phyloP scores from a whole-genome alignment of 1,139 yeast genomes.

The Pichia sp. region DNA sequence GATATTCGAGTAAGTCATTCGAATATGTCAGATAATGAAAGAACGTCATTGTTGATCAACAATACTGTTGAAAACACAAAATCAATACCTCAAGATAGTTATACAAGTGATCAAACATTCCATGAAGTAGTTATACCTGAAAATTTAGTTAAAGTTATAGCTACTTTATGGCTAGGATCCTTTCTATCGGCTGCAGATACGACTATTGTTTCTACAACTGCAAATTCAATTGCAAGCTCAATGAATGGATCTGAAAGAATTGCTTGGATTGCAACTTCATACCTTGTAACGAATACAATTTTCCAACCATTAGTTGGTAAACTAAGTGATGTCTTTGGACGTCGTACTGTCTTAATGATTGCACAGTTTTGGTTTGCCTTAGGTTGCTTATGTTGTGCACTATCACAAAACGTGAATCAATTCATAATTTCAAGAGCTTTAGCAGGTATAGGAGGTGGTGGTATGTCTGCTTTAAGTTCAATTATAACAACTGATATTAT shows the following conservation, averaged over 20 bases:
- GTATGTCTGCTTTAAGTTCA: conserved; percentile 29
- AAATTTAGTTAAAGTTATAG: conserved; percentile 21
- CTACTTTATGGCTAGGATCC: conserved; percentile 32
- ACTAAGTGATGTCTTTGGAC: conserved; percentile 53
- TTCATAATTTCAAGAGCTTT: conserved; percentile 29
- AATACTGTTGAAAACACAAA: conserved; percentile 8
- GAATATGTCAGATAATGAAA: conserved; percentile 3
- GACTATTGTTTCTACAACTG: conserved; percentile 34
- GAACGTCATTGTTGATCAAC: conserved; percentile 9
- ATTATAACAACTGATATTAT: conserved; percentile 32
- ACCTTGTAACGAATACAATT: conserved; percentile 50
- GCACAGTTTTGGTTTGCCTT: conserved; percentile 42
- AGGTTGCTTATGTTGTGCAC: conserved; percentile 29
- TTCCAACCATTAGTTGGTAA: conserved; percentile 81
- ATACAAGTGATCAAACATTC: conserved; percentile 9
- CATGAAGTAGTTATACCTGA: conserved; percentile 22
- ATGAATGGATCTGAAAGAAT: conserved; percentile 34
- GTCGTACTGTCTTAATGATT: conserved; percentile 28
- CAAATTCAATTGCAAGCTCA: conserved; percentile 32
- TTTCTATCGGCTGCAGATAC: conserved; percentile 33
- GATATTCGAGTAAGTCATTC: not conserved
- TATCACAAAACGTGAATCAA: conserved; percentile 23
- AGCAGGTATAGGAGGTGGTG: conserved; percentile 34
- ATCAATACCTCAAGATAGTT: conserved; percentile 11
- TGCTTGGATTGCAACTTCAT: conserved; percentile 38